Percentiles rank a stretch among this genome's conserved stretches.
These are phyloP conservation scores for Chenopodium quinoa DNA, from an alignment of 148 eudicot species.

Conservation along the genomic window DNA sequence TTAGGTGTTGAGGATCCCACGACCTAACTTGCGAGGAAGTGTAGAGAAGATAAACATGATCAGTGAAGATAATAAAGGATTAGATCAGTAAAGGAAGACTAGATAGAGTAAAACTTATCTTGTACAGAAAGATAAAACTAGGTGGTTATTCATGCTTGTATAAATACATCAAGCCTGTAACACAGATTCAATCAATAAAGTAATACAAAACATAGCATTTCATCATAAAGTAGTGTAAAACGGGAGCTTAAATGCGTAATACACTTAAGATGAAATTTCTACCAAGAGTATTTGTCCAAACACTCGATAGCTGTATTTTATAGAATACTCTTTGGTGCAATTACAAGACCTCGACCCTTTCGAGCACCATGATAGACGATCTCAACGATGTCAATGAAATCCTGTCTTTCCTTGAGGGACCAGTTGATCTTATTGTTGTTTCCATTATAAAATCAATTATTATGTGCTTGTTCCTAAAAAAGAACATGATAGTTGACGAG, in stretches of 20 bases:
- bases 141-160: too few species aligned
- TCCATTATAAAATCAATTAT: slow-evolving; percentile 39
- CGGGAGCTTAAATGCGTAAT: not conserved
- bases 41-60: too few species aligned
- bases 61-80: too few species aligned
- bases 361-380: slow-evolving; percentile 44
- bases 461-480: slow-evolving; percentile 42
- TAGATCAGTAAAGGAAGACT: too few species aligned
- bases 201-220: too few species aligned
- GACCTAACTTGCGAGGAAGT: too few species aligned
- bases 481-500: slow-evolving; percentile 38
- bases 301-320: slow-evolving; percentile 37
- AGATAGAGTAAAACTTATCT: too few species aligned
- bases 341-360: slow-evolving; percentile 50
- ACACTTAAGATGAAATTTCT: not conserved
- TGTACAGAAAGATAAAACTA: too few species aligned
- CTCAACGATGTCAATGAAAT: slow-evolving; percentile 40
- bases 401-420: slow-evolving; percentile 41
- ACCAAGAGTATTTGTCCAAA: not conserved
- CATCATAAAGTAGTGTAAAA: too few species aligned
- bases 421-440: slow-evolving; percentile 44
- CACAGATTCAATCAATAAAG: too few species aligned
- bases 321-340: slow-evolving; percentile 50
- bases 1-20: too few species aligned
- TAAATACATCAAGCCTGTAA: too few species aligned